phyloP scores from a whole-genome alignment of 1,284 basidiomycete species.

The Apiotrichum laibachii region DNA sequence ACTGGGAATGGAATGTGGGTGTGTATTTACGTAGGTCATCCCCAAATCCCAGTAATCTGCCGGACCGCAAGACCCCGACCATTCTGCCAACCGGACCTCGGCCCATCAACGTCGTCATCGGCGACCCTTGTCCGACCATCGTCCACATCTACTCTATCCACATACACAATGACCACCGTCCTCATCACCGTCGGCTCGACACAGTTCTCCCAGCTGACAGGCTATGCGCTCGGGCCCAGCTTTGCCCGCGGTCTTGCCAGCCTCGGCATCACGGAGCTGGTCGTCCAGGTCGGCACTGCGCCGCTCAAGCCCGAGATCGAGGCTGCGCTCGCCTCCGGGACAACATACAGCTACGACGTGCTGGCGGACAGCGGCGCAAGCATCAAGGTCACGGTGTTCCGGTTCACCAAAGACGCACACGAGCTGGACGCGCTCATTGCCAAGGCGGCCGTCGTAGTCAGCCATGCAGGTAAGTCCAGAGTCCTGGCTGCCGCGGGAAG shows the following conservation, averaged over 20 bases:
- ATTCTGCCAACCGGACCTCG: not conserved
- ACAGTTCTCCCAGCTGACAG: slow-evolving; percentile 68
- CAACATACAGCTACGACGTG: not conserved
- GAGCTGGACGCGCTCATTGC: slow-evolving; percentile 59
- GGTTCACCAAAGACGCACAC: slow-evolving; percentile 67
- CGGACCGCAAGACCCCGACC: not conserved
- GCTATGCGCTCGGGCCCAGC: slow-evolving; percentile 59
- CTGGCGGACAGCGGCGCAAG: slow-evolving; percentile 28
- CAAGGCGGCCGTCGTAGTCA: slow-evolving; percentile 73
- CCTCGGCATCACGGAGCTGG: slow-evolving; percentile 60
- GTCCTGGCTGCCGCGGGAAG: not conserved
- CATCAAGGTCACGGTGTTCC: slow-evolving; percentile 56
- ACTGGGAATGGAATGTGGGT: not conserved
- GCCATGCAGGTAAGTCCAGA: slow-evolving; percentile 75
- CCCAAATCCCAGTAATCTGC: too few species aligned
- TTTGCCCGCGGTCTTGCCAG: slow-evolving; percentile 58
- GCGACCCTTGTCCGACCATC: not conserved
- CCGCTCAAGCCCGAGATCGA: slow-evolving; percentile 4
- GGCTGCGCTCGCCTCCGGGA: not conserved
- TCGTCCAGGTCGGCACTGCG: slow-evolving; percentile 72
- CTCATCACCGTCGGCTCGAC: slow-evolving; percentile 93
- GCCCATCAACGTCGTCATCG: not conserved
- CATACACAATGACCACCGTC: slow-evolving; percentile 37
- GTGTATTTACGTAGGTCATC: not conserved
- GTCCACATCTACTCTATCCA: not conserved